Conservation (phyloP, 352 stramenopile species). For the Globisporangium iwayamae region DNA sequence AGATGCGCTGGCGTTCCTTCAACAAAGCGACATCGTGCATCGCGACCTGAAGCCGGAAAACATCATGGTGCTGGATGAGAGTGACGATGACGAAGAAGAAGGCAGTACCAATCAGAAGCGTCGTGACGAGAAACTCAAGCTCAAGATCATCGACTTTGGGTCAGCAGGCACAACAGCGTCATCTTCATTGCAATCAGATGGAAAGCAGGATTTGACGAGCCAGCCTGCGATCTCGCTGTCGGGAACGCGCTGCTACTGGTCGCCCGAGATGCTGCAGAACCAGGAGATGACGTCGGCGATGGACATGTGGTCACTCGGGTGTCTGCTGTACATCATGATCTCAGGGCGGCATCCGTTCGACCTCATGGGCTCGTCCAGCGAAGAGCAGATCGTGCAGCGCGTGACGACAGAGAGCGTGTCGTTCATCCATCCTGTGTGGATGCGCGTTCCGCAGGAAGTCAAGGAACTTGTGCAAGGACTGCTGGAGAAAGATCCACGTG, state of each 20-base stretch:
- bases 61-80: slow-evolving; percentile 54
- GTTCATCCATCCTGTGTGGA: slow-evolving; percentile 59
- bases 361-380: slow-evolving; percentile 63
- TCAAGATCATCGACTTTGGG: slow-evolving; percentile 90
- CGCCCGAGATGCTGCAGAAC: slow-evolving; percentile 61
- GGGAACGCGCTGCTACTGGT: slow-evolving; percentile 84
- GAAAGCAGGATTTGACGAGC: slow-evolving; percentile 4
- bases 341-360: slow-evolving; percentile 86
- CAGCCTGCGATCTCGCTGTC: slow-evolving; percentile 40
- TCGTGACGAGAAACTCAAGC: slow-evolving; percentile 29
- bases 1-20: slow-evolving; percentile 67
- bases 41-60: slow-evolving; percentile 90
- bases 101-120: not conserved
- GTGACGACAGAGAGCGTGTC: slow-evolving; percentile 45
- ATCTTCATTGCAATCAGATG: not conserved
- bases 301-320: slow-evolving; percentile 88
- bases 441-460: slow-evolving; percentile 38
- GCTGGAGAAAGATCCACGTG: slow-evolving; percentile 64
- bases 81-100: slow-evolving; percentile 1
- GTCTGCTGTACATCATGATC: slow-evolving; percentile 87
- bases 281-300: slow-evolving; percentile 66
- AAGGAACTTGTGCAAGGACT: slow-evolving; percentile 67
- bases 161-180: slow-evolving; percentile 38
- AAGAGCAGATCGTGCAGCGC: slow-evolving; percentile 73
- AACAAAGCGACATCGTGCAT: slow-evolving; percentile 62